Conservation (phyloP, 2,329 filamentous ascomycete genomes). For the Ophiognomonia clavigignenti-juglandacearum region DNA sequence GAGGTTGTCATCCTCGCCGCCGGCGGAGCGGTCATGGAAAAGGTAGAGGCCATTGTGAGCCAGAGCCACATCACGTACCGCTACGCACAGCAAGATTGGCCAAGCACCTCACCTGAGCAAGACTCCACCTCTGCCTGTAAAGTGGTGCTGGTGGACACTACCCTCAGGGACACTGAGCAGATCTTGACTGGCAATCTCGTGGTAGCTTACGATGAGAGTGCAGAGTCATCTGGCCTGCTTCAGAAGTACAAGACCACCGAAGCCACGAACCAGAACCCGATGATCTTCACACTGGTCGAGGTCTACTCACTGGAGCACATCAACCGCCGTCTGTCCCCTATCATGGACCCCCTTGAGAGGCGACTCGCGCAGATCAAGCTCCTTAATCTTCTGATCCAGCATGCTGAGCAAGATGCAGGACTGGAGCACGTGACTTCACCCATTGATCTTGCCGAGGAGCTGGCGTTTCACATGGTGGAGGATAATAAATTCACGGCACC, state of each 20-base stretch:
- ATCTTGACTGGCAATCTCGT: slow-evolving; percentile 32
- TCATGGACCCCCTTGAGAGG: slow-evolving; percentile 38
- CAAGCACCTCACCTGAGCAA: slow-evolving; percentile 12
- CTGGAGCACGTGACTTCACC: slow-evolving; percentile 30
- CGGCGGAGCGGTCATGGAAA: slow-evolving; percentile 42
- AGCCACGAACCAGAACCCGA: slow-evolving; percentile 24
- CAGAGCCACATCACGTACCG: slow-evolving; percentile 30
- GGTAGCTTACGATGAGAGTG: slow-evolving; percentile 50
- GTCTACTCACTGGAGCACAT: slow-evolving; percentile 53
- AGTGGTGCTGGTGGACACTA: slow-evolving; percentile 10
- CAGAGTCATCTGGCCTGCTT: slow-evolving; percentile 32
- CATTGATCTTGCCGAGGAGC: slow-evolving; percentile 40
- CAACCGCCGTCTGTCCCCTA: slow-evolving; percentile 37
- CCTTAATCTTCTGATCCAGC: slow-evolving; percentile 30
- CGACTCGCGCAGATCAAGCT: slow-evolving; percentile 30
- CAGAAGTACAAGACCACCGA: slow-evolving; percentile 19
- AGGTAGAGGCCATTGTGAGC: slow-evolving; percentile 46
- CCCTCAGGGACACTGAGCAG: neutral
- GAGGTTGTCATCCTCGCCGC: slow-evolving; percentile 51
- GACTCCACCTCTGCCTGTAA: slow-evolving; percentile 11
- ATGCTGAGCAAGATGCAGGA: slow-evolving; percentile 22
- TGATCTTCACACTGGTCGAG: slow-evolving; percentile 45
- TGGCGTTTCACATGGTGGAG: slow-evolving; percentile 25
- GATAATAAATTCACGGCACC: slow-evolving; percentile 12
- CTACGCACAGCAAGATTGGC: slow-evolving; percentile 21